Evolutionary conservation across 225 moss, liverwort and hornwort species (phyloP).

Genomic region (Marchantia paleacea): DNA sequence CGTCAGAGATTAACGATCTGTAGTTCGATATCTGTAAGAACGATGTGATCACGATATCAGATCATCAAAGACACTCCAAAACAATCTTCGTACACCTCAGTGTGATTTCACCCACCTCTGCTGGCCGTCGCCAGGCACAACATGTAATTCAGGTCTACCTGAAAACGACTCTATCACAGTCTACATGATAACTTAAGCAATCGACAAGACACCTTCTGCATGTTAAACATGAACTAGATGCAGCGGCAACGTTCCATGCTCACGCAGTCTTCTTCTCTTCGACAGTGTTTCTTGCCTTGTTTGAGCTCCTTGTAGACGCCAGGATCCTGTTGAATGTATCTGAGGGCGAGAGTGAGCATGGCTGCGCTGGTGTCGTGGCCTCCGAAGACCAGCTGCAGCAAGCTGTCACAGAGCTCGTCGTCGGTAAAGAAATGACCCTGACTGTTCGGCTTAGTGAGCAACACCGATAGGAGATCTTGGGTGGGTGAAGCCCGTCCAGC

Average conservation of each 20-base stretch:
- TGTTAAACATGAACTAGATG: background rate
- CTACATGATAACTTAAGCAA: too few relatives aligned
- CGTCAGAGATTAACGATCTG: too few relatives aligned
- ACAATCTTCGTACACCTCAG: too few relatives aligned
- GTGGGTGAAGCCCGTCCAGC: conserved; percentile 2
- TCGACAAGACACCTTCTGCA: too few relatives aligned
- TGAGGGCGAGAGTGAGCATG: conserved; percentile 11
- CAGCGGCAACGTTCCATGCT: too few relatives aligned
- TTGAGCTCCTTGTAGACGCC: conserved; percentile 12
- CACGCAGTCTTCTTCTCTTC: background rate
- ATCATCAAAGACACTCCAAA: too few relatives aligned
- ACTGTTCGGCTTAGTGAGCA: conserved; percentile 8
- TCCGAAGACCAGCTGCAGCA: background rate
- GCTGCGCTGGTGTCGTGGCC: conserved; percentile 19
- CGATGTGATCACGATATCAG: too few relatives aligned
- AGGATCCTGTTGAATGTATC: background rate
- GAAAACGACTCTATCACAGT: too few relatives aligned
- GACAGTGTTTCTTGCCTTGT: background rate
- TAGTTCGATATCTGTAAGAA: too few relatives aligned
- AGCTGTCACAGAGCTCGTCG: background rate
- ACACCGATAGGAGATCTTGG: conserved; percentile 21
- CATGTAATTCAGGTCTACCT: too few relatives aligned
- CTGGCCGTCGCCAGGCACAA: too few relatives aligned
- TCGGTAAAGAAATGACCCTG: background rate
- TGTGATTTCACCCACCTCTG: too few relatives aligned